Evolutionary conservation across 306 rosid species (phyloP).

Genomic region (Phaseolus lunatus): DNA sequence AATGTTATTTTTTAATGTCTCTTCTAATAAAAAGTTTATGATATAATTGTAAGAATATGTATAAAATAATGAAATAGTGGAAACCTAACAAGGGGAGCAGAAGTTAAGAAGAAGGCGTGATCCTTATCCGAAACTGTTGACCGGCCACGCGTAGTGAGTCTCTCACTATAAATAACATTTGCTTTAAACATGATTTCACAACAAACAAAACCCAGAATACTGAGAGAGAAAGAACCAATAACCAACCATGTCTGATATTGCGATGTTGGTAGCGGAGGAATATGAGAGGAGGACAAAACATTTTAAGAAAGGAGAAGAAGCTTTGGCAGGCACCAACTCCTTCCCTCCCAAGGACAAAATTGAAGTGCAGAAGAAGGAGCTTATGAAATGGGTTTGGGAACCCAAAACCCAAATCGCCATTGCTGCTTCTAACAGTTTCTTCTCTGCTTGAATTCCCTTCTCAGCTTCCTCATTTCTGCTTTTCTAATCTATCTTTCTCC

Average conservation of each 20-base stretch:
- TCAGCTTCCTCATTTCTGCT: not conserved
- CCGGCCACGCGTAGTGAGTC: not conserved
- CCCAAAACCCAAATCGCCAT: constrained; percentile 66
- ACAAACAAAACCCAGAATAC: too few species aligned
- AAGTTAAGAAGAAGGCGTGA: not conserved
- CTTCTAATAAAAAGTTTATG: too few species aligned
- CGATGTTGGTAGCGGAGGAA: constrained; percentile 79
- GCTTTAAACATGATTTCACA: not conserved
- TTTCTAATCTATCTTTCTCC: not conserved
- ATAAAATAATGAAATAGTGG: too few species aligned
- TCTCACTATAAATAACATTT: constrained; percentile 35
- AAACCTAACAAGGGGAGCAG: too few species aligned
- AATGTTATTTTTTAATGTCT: too few species aligned
- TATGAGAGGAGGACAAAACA: constrained; percentile 66
- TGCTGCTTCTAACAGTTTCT: constrained; percentile 73
- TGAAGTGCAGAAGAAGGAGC: constrained; percentile 26
- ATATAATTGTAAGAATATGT: too few species aligned
- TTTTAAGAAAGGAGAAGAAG: constrained; percentile 16
- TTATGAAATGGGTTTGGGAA: constrained; percentile 48
- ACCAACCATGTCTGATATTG: constrained; percentile 70
- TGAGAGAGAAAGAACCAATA: not conserved
- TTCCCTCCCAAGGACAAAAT: constrained; percentile 36
- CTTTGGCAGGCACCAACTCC: constrained; percentile 9
- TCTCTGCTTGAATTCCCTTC: constrained; percentile 63
- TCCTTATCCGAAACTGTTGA: constrained; percentile 48